Conservation (phyloP, 805 yeast species). For the Ogataea parapolymorpha region DNA sequence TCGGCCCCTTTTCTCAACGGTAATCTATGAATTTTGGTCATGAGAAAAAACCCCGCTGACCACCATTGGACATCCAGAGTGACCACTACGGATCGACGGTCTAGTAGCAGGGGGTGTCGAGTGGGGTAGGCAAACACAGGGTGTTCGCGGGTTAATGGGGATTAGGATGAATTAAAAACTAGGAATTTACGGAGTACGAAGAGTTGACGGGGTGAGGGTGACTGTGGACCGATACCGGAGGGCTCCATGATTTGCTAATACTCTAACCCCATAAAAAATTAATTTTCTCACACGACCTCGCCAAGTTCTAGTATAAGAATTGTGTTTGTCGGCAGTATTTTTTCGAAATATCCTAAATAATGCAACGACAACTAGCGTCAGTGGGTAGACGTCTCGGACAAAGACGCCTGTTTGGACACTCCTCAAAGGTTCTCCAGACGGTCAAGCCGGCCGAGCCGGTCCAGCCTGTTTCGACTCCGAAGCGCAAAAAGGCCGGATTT, state of each 20-base stretch:
- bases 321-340: slow-evolving; percentile 5
- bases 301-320: slow-evolving; percentile 5
- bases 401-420: slow-evolving; percentile 4
- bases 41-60: not conserved
- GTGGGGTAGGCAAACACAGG: not conserved
- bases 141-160: not conserved
- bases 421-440: not conserved
- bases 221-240: slow-evolving; percentile 6
- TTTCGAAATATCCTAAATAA: not conserved
- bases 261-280: not conserved
- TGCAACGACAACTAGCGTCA: slow-evolving; percentile 5
- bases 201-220: not conserved
- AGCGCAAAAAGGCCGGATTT: slow-evolving; percentile 23
- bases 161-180: not conserved
- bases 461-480: slow-evolving; percentile 3
- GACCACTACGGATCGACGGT: not conserved
- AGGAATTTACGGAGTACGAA: not conserved
- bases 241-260: not conserved
- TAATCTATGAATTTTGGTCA: not conserved
- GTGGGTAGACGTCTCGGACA: slow-evolving; percentile 3
- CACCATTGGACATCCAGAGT: not conserved
- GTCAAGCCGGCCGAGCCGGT: slow-evolving; percentile 1
- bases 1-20: not conserved
- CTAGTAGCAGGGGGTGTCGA: not conserved
- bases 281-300: slow-evolving; percentile 6